Conservation (phyloP, 192 early-diverging fungal genomes). For the Entophlyctis helioformis region DNA sequence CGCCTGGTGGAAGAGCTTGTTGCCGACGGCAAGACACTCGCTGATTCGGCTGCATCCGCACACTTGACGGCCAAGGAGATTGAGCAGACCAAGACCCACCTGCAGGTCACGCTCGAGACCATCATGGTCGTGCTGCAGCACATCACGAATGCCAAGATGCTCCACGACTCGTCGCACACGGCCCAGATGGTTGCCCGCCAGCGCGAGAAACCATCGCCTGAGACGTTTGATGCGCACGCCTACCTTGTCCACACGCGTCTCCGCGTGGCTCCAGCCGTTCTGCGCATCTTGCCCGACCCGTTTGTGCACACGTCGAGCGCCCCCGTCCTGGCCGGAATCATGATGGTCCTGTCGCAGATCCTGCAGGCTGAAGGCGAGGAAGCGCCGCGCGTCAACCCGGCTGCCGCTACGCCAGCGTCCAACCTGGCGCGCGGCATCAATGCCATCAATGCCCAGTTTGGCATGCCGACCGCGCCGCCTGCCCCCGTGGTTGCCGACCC, state of each 20-base stretch:
- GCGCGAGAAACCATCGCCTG: constrained; percentile 32
- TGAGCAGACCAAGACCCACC: constrained; percentile 20
- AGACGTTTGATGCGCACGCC: constrained; percentile 66
- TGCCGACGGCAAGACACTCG: constrained; percentile 24
- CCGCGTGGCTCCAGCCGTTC: constrained; percentile 44
- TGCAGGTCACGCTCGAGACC: constrained; percentile 40
- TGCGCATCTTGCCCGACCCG: constrained; percentile 50
- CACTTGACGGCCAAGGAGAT: constrained; percentile 22
- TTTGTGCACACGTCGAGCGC: constrained; percentile 39
- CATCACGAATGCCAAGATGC: constrained; percentile 54
- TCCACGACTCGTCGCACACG: constrained; percentile 65
- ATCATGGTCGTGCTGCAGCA: constrained; percentile 53
- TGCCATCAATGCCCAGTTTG: no score
- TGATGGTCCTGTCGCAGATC: constrained; percentile 53
- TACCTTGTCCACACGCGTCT: no score
- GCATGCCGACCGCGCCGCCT: constrained; percentile 8
- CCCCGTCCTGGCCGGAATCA: constrained; percentile 41
- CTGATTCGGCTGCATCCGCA: constrained; percentile 3
- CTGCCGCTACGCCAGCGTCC: no score
- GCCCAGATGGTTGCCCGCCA: constrained; percentile 31
- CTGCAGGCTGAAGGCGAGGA: constrained; percentile 65
- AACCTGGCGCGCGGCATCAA: no score
- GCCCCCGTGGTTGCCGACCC: constrained; percentile 46
- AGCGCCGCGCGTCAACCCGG: no score
- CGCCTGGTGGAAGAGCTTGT: constrained; percentile 30